Evolutionary conservation across 257 asterid genomes (phyloP), one percentile per base, ranked within the genome.

Genomic region (Solanum acaule): DNA sequence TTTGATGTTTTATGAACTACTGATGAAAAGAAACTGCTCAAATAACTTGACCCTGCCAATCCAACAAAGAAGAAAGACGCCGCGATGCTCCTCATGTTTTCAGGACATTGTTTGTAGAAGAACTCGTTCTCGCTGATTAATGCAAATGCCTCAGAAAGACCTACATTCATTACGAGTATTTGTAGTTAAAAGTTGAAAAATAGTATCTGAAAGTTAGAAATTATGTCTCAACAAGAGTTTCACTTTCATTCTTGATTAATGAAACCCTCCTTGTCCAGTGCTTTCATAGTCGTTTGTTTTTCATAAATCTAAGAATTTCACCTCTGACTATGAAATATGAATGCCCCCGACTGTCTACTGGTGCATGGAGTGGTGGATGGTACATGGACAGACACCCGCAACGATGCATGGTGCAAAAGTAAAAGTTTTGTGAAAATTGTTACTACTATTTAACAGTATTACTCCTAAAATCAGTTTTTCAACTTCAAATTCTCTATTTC

Each of bases 1-100:
- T 68, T 86, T 8, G 93, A 88, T 10, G 86, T 86, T 86, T 52
- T 68, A 25, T 88, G 88, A 56, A 91, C 91, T 5, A 89, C 71
- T 76, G 86, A 86, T 16, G 84, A 71, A 14, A 91, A 16, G 52
- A 86, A 86, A 42, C 89, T 83, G 88, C 91, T 77, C 46, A 89
- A 38, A 56, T 86, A 88, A 63, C 77, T 88, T 31, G 88, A 33
- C 18, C 88, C 56, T 52, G 91, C 91, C 10, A 77, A 34, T 3
- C 88, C 91, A 76, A 86, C 86, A 33, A 89, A 88, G 84, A 89
- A 37, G 72, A 91, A 83, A 18, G 93, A 88, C 15, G 85, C 87
- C 1, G 91, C 90, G 29, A 87, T 86, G 86, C 92, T 88, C 46
- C 92, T 85, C 92, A 89, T 89, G 89, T 87, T 91, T 87, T 91